Evolutionary conservation across 805 yeast species (phyloP), one percentile per base, ranked within the genome.

Genomic region (Nakazawaea wyomingensis): DNA sequence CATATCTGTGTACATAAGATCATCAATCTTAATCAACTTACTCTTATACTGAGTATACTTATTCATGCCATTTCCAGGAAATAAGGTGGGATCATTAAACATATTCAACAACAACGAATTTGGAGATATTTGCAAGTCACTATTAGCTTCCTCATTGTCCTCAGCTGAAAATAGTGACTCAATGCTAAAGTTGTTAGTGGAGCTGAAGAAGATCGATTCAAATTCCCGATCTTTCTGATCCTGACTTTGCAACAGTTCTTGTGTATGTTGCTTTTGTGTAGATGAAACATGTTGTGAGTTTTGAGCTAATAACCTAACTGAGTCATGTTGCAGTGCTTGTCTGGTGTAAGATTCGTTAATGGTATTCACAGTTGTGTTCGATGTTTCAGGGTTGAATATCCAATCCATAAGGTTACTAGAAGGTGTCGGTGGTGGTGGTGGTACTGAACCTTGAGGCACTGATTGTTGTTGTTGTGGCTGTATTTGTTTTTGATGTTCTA

Each of bases 81-180:
- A 43, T n/a, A 43, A 34, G 5, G 46, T 39, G 2, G 43, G 43
- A 33, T 43, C 46, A 37, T 39, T 43, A 29, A 43, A 43, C 46
- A 43, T 43, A 16, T 43, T 43, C 16, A 38, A 20, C 18, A 43
- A 34, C 14, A 38, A 21, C 6, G 42, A 38, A 28, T 38, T 43
- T 9, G 46, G 46, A 10, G 41, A 37, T 16, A 38, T 26, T 33
- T 43, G 22, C n/a, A 37, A 10, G 13, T 37, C 34, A 21, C 14
- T 16, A 20, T 35, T 29, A n/a, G n/a, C n/a, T 10, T 21, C 14
- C 5, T 21, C 28, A 26, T 40, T n/a, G 11, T 43, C 40, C 10
- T 26, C 43, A n/a, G 37, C n/a, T 16, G 22, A 18, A 34, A 43
- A 43, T 17, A 43, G 29, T 16, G 43, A 39, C 28, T 39, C 46